A percentile compares a stretch with the other conserved stretches of the same genome.
phyloP scores from a whole-genome alignment of 192 early-diverging fungal species.

The Mortierella alpina region DNA sequence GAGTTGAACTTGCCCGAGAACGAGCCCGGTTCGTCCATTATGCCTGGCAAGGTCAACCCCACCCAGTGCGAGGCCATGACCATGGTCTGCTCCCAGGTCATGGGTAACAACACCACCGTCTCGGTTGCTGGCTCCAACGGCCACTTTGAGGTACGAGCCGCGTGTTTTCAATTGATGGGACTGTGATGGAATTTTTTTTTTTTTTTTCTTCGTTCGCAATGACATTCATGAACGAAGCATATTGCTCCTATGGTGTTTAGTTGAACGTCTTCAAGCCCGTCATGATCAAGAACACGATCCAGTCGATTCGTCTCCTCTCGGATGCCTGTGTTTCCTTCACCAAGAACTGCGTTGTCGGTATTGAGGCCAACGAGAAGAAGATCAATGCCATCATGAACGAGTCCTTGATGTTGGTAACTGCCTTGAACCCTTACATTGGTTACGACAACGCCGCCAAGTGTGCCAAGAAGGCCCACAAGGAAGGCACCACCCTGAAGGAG shows the following conservation, averaged over 20 bases:
- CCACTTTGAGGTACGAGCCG: constrained; percentile 85
- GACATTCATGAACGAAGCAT: too few species aligned
- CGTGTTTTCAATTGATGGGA: neutral
- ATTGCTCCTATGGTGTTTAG: constrained; percentile 35
- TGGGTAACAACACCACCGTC: constrained; percentile 98
- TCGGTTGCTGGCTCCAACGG: constrained; percentile 94
- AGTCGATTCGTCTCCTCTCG: constrained; percentile 88
- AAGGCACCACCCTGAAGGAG: constrained; percentile 85
- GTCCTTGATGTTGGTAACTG: constrained; percentile 98
- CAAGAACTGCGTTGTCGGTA: constrained; percentile 95
- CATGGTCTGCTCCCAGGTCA: constrained; percentile 99
- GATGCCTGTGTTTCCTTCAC: constrained; percentile 94
- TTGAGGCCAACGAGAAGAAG: constrained; percentile 91
- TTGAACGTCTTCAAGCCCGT: constrained; percentile 99
- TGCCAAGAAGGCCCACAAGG: constrained; percentile 98
- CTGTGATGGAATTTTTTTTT: constrained; percentile 5
- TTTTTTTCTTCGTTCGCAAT: neutral
- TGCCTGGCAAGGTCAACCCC: constrained; percentile 99
- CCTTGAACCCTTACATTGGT: constrained; percentile 98
- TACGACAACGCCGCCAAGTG: constrained; percentile 84
- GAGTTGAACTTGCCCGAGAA: constrained; percentile 98
- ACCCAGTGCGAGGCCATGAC: constrained; percentile 99
- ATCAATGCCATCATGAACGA: constrained; percentile 91
- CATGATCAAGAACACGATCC: constrained; percentile 97
- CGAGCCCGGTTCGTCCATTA: constrained; percentile 99